Evolutionary conservation across 2,329 filamentous ascomycete species (phyloP).

Genomic region (Huntiella decipiens): DNA sequence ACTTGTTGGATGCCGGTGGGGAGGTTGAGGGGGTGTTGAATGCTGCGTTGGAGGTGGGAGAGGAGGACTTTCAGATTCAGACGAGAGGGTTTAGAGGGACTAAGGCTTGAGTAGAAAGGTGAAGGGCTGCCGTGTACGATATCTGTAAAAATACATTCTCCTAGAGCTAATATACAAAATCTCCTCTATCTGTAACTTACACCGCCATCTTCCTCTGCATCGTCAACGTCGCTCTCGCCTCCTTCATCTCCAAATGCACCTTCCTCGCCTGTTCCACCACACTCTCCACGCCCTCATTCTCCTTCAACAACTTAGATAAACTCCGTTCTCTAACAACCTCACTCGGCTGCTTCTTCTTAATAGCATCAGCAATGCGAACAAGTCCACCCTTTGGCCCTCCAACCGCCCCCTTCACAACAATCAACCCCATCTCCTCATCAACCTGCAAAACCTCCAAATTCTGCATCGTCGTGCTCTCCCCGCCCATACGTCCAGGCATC

Average conservation of each 20-base stretch:
- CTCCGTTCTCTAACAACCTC: conserved; percentile 19
- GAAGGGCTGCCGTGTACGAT: neutral
- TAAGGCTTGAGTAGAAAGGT: conserved; percentile 2
- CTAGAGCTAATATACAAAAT: neutral
- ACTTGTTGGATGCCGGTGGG: conserved; percentile 54
- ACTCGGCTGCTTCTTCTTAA: conserved; percentile 55
- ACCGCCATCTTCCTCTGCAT: neutral
- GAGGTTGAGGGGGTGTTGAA: conserved; percentile 41
- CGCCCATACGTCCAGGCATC: conserved; percentile 94
- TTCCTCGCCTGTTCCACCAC: conserved; percentile 29
- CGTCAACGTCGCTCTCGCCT: conserved; percentile 20
- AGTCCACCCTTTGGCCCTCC: conserved; percentile 74
- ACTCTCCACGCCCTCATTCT: conserved; percentile 27
- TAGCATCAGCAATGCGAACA: conserved; percentile 73
- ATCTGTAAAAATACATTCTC: conserved; percentile 1
- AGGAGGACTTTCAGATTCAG: conserved; percentile 21
- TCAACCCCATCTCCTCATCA: conserved; percentile 67
- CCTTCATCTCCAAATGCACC: conserved; percentile 35
- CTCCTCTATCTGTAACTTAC: neutral
- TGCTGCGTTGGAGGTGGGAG: conserved; percentile 19
- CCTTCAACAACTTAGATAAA: conserved; percentile 17
- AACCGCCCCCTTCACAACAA: conserved; percentile 73
- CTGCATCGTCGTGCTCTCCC: conserved; percentile 71
- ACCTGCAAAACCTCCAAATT: conserved; percentile 80
- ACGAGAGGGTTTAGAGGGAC: conserved; percentile 35